Conservation (phyloP, 2,329 filamentous ascomycete species). For the Xenoacremonium recifei region DNA sequence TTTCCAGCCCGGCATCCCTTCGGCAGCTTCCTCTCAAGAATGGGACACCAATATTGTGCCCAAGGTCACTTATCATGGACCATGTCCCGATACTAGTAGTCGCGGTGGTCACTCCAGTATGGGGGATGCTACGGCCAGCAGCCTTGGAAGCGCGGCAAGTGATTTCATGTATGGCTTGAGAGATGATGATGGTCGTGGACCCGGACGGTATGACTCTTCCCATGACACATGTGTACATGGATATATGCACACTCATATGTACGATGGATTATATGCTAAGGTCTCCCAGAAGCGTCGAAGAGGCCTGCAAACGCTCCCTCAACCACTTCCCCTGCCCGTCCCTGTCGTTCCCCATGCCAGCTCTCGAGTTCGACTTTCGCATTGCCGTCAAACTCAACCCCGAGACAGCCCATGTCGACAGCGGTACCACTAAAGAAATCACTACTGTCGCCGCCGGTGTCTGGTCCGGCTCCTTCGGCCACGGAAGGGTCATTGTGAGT, state of each 20-base stretch:
- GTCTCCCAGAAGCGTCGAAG: slow-evolving; percentile 32
- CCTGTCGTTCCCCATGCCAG: slow-evolving; percentile 44
- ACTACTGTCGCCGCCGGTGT: slow-evolving; percentile 46
- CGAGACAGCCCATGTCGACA: slow-evolving; percentile 41
- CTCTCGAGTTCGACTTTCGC: slow-evolving; percentile 49
- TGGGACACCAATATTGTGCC: slow-evolving; percentile 31
- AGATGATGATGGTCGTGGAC: slow-evolving; percentile 24
- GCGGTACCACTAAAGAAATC: slow-evolving; percentile 46
- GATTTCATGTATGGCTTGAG: slow-evolving; percentile 25
- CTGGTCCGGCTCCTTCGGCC: slow-evolving; percentile 49
- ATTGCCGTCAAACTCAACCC: slow-evolving; percentile 46
- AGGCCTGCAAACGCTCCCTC: slow-evolving; percentile 36
- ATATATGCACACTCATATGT: too few species aligned
- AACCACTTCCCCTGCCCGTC: slow-evolving; percentile 42
- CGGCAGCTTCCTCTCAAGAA: slow-evolving; percentile 17
- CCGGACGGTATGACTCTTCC: slow-evolving; percentile 26
- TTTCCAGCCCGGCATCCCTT: slow-evolving; percentile 11
- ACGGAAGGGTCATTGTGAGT: slow-evolving; percentile 46
- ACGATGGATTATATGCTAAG: neutral
- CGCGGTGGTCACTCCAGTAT: too few species aligned
- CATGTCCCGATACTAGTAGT: neutral
- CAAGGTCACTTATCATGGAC: slow-evolving; percentile 5
- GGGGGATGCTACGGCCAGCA: neutral
- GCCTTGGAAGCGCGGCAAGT: slow-evolving; percentile 7
- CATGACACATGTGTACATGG: too few species aligned